Evolutionary conservation across 2,329 filamentous ascomycete species (phyloP).

Genomic region (Tolypocladium endophyticum): DNA sequence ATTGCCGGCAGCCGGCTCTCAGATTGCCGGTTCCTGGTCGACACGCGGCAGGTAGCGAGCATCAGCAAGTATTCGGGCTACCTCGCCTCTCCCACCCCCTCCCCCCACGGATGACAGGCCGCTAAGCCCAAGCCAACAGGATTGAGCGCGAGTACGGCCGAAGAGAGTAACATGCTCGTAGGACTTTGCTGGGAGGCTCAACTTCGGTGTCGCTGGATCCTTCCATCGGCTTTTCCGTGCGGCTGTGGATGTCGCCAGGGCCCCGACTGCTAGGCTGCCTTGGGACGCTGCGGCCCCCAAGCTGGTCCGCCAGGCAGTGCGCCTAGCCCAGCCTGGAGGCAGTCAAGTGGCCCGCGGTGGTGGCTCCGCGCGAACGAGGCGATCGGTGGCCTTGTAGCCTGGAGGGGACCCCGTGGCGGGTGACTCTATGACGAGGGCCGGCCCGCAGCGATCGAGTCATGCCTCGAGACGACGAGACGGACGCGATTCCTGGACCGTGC

Average conservation of each 20-base stretch:
- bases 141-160: too few relatives aligned
- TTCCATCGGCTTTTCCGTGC: neutral
- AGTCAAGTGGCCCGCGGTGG: neutral
- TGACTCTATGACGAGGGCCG: neutral
- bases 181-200: neutral
- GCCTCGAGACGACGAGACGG: neutral
- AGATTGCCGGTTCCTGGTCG: neutral
- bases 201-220: neutral
- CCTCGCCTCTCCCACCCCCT: neutral
- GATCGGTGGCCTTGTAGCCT: neutral
- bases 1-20: too few relatives aligned
- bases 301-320: conserved; percentile 1
- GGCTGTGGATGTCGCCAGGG: too few relatives aligned
- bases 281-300: neutral
- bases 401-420: neutral
- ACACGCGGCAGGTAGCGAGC: neutral
- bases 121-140: neutral
- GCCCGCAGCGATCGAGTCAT: neutral
- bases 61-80: neutral
- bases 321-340: neutral
- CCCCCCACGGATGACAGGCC: too few relatives aligned
- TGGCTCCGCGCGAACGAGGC: neutral
- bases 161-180: neutral
- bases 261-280: neutral
- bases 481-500: neutral